Conservation (phyloP, 805 yeast species). For the Wickerhamia fluorescens region DNA sequence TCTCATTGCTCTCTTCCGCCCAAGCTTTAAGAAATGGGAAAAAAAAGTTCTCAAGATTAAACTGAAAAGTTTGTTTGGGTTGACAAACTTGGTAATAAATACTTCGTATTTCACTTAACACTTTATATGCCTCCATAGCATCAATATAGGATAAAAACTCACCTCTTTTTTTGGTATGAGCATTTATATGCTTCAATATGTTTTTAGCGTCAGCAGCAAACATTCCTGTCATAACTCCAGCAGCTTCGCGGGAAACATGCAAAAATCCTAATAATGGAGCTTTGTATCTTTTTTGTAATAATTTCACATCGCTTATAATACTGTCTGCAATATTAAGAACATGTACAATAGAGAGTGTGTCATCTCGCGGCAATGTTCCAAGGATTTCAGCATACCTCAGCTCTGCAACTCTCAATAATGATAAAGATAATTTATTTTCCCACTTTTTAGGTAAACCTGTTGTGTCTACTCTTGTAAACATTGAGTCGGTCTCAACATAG, state of each 20-base stretch:
- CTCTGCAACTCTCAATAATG: slow-evolving; percentile 31
- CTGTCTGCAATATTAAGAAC: slow-evolving; percentile 49
- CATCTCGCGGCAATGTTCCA: slow-evolving; percentile 51
- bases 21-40: slow-evolving; percentile 30
- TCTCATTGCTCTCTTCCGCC: slow-evolving; percentile 39
- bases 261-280: slow-evolving; percentile 55
- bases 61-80: slow-evolving; percentile 19
- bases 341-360: slow-evolving; percentile 46
- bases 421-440: slow-evolving; percentile 32
- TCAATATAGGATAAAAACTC: slow-evolving; percentile 43
- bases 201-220: slow-evolving; percentile 47
- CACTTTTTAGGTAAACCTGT: slow-evolving; percentile 39
- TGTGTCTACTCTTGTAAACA: slow-evolving; percentile 28
- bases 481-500: slow-evolving; percentile 41
- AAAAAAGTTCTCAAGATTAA: slow-evolving; percentile 52
- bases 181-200: slow-evolving; percentile 44
- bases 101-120: slow-evolving; percentile 45
- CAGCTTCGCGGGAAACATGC: slow-evolving; percentile 43
- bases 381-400: slow-evolving; percentile 31
- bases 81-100: slow-evolving; percentile 43
- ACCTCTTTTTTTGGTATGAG: slow-evolving; percentile 25
- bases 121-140: slow-evolving; percentile 49
- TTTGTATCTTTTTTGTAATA: slow-evolving; percentile 53
- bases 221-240: slow-evolving; percentile 42
- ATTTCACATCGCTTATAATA: slow-evolving; percentile 42